Percentiles rank a stretch among this genome's conserved stretches.
These are phyloP conservation scores for Apophysomyces ossiformis DNA, from an alignment of 371 early-diverging fungal species.

Conservation along the genomic window DNA sequence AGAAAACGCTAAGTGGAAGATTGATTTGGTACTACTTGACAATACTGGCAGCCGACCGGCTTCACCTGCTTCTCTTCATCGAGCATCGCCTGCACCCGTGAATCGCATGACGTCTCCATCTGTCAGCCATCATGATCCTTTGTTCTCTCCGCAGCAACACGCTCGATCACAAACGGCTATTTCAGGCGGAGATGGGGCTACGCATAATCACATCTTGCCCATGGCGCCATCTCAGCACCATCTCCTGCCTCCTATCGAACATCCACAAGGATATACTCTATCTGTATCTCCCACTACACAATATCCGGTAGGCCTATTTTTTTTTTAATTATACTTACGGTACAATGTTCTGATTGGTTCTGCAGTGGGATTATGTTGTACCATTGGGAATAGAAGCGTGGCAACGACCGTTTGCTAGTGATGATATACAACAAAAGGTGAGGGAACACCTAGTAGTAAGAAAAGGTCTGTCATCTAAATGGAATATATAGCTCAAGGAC, in stretches of 20 bases:
- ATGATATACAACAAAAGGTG: slow-evolving; percentile 34
- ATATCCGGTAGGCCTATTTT: slow-evolving; percentile 7
- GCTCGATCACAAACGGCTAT: slow-evolving; percentile 8
- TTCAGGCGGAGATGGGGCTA: slow-evolving; percentile 4
- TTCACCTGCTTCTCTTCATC: slow-evolving; percentile 19
- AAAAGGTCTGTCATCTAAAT: not conserved
- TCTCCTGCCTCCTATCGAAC: slow-evolving; percentile 3
- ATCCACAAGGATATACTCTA: slow-evolving; percentile 1
- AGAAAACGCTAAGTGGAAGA: slow-evolving; percentile 42
- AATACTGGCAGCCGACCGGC: slow-evolving; percentile 18
- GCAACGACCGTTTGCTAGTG: slow-evolving; percentile 14
- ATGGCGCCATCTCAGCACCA: slow-evolving; percentile 4
- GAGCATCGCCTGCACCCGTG: slow-evolving; percentile 11
- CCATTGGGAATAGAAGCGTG: slow-evolving; percentile 8
- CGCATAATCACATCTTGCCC: slow-evolving; percentile 5
- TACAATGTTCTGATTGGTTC: slow-evolving; percentile 6
- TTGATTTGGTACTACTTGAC: slow-evolving; percentile 40
- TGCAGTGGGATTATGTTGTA: slow-evolving; percentile 20
- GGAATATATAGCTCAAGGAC: slow-evolving; percentile 27
- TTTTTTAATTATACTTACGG: slow-evolving; percentile 7
- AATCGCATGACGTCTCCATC: slow-evolving; percentile 10
- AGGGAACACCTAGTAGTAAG: no score
- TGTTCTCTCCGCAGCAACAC: slow-evolving; percentile 16
- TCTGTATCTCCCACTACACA: not conserved
- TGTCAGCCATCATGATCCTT: slow-evolving; percentile 9